These are phyloP conservation scores for Monosporascus cannonballus DNA, from an alignment of 2,329 filamentous ascomycete species.

Conservation along the genomic window DNA sequence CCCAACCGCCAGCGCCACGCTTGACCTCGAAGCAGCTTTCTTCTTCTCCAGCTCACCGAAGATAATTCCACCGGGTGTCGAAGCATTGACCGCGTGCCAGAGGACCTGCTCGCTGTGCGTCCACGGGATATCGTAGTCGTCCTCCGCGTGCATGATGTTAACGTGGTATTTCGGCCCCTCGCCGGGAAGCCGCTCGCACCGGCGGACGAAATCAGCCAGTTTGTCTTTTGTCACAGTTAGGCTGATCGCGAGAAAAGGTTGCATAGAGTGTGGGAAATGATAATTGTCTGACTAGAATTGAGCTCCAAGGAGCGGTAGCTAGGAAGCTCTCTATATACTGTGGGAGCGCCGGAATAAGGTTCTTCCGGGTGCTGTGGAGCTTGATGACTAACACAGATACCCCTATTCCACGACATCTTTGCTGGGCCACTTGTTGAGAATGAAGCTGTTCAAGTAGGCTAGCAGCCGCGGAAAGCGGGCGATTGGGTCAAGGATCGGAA, in stretches of 20 bases:
- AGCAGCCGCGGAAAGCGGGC: slow-evolving; percentile 40
- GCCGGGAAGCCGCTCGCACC: slow-evolving; percentile 23
- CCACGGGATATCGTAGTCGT: slow-evolving; percentile 46
- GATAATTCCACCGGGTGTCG: slow-evolving; percentile 27
- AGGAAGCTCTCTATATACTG: too few species aligned
- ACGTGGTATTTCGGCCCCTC: slow-evolving; percentile 32
- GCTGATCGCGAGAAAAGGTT: too few species aligned
- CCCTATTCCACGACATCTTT: too few species aligned
- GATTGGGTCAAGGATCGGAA: slow-evolving; percentile 49
- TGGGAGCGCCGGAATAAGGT: too few species aligned
- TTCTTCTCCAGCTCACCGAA: slow-evolving; percentile 39
- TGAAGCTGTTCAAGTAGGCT: slow-evolving; percentile 38
- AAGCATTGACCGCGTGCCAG: slow-evolving; percentile 50
- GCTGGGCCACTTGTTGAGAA: slow-evolving; percentile 44
- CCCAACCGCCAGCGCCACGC: slow-evolving; percentile 43
- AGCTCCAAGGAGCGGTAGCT: too few species aligned
- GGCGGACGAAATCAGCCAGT: slow-evolving; percentile 37
- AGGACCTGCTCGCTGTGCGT: slow-evolving; percentile 43
- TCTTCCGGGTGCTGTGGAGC: too few species aligned
- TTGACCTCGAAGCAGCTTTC: slow-evolving; percentile 31
- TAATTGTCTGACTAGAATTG: too few species aligned
- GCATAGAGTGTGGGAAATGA: too few species aligned
- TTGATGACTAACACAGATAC: too few species aligned
- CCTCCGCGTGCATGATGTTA: slow-evolving; percentile 43
- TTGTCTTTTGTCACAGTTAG: too few species aligned